phyloP scores from a whole-genome alignment of 148 eudicot genomes.

The Silene latifolia region DNA sequence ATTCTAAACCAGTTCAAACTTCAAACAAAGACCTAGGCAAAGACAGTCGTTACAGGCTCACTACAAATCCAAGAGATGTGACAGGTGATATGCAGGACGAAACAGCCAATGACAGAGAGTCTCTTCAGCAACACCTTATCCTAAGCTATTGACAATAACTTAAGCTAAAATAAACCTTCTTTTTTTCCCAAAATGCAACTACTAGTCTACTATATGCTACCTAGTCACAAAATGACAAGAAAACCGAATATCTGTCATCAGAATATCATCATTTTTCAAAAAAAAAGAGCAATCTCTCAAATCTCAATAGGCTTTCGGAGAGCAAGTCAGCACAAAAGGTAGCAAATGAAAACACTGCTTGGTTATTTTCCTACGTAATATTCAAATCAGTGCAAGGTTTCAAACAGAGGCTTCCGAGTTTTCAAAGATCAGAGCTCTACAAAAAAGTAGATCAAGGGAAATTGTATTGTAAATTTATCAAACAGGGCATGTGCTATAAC shows the following conservation, averaged over 20 bases:
- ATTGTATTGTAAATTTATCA: no score
- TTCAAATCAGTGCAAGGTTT: background rate
- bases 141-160: background rate
- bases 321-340: background rate
- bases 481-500: background rate
- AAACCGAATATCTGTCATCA: background rate
- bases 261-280: background rate
- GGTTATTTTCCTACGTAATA: background rate
- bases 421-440: no score
- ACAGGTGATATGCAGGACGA: background rate
- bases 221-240: background rate
- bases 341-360: background rate
- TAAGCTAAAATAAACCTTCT: no score
- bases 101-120: background rate
- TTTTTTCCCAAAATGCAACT: background rate
- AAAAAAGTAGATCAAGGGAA: no score
- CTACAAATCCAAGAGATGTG: background rate
- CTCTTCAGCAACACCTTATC: background rate
- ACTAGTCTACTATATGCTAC: background rate
- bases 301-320: background rate
- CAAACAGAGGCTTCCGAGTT: no score
- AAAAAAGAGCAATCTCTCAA: background rate
- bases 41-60: background rate
- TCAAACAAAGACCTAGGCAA: background rate
- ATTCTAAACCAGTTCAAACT: background rate